A percentile compares a stretch with the other conserved stretches of the same genome.
Evolutionary conservation across 2,329 filamentous ascomycete species (phyloP).

Genomic region (Fusarium equiseti): DNA sequence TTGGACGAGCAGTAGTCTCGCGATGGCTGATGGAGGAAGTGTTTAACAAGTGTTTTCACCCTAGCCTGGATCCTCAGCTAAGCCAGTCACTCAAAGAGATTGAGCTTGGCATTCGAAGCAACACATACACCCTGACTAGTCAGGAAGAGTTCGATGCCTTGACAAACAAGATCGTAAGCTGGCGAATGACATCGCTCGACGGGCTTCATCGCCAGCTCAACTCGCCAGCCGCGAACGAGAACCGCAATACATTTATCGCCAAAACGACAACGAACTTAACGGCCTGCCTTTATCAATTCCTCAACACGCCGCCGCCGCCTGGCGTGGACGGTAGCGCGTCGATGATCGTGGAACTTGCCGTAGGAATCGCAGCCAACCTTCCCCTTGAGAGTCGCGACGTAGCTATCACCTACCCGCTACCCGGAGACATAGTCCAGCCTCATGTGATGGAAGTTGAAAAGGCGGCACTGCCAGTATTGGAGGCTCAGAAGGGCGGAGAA

Average conservation of each 20-base stretch:
- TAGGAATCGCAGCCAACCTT: conserved; percentile 86
- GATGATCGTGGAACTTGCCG: conserved; percentile 92
- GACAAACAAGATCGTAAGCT: conserved; percentile 87
- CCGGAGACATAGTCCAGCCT: conserved; percentile 76
- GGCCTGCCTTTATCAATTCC: conserved; percentile 76
- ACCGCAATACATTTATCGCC: conserved; percentile 76
- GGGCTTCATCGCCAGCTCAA: conserved; percentile 81
- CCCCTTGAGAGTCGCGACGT: conserved; percentile 94
- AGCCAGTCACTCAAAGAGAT: conserved; percentile 86
- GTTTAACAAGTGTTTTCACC: conserved; percentile 93
- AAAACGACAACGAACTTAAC: conserved; percentile 77
- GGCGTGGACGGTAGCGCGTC: conserved; percentile 89
- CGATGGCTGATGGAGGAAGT: conserved; percentile 92
- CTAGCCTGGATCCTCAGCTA: conserved; percentile 80
- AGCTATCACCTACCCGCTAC: conserved; percentile 84
- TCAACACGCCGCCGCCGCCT: conserved; percentile 80
- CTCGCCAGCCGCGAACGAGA: conserved; percentile 72
- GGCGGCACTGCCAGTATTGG: conserved; percentile 71
- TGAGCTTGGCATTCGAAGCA: conserved; percentile 86
- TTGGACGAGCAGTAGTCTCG: conserved; percentile 88
- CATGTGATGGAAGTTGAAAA: conserved; percentile 91
- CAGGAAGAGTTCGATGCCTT: conserved; percentile 91
- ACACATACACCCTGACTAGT: conserved; percentile 78
- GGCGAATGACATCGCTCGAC: conserved; percentile 93
- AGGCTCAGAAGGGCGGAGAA: conserved; percentile 56